phyloP scores from a whole-genome alignment of 2,329 filamentous ascomycete species.

The Aspergillus sp. region DNA sequence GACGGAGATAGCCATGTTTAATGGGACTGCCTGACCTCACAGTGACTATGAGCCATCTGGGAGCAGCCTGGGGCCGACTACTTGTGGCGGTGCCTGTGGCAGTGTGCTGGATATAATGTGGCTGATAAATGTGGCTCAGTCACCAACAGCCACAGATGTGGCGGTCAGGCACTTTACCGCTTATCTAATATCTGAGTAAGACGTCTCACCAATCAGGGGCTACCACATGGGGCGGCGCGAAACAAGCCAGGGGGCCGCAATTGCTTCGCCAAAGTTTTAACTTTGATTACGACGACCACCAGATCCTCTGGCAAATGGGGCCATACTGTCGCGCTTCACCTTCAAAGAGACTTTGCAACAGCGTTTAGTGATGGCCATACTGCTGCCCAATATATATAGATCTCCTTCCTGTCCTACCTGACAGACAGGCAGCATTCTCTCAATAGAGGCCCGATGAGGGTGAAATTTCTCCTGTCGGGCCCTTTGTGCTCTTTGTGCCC shows the following conservation, averaged over 20 bases:
- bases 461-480: neutral
- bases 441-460: neutral
- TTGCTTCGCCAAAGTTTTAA: neutral
- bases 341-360: neutral
- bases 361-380: neutral
- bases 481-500: neutral
- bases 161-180: neutral
- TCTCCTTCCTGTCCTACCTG: neutral
- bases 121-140: neutral
- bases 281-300: neutral
- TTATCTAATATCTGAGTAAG: neutral
- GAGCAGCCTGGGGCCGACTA: neutral
- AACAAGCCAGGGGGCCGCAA: slow-evolving; percentile 7
- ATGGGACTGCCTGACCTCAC: neutral
- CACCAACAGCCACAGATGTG: neutral
- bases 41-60: neutral
- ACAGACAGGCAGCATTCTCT: neutral
- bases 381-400: neutral
- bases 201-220: neutral
- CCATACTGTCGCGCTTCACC: neutral
- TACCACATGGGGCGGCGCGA: slow-evolving; percentile 1
- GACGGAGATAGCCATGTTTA: neutral
- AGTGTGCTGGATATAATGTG: neutral
- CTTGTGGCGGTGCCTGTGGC: neutral
- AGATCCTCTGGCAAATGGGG: neutral